phyloP scores from a whole-genome alignment of 1,139 yeast species.

The Diutina rugosa region DNA sequence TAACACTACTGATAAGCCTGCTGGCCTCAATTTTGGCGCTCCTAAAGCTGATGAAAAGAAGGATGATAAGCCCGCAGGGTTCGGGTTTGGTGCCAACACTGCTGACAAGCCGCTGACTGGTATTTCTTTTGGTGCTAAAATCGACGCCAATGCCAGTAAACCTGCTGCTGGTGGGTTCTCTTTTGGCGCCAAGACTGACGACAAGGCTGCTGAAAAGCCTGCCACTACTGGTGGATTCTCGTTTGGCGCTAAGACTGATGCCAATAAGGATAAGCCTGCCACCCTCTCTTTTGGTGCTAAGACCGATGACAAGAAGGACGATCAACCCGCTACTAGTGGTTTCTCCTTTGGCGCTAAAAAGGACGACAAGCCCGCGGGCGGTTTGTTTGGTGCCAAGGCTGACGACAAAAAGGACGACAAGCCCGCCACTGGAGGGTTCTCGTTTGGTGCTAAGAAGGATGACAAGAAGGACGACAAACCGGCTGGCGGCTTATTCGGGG shows the following conservation, averaged over 20 bases:
- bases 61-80: conserved; percentile 3
- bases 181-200: neutral
- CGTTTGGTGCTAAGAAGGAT: conserved; percentile 3
- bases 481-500: neutral
- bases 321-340: neutral
- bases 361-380: neutral
- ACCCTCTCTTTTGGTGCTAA: conserved; percentile 2
- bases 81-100: conserved; percentile 5
- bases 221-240: conserved; percentile 5
- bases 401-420: neutral
- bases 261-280: conserved; percentile 1
- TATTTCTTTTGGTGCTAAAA: conserved; percentile 2
- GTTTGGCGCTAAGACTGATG: neutral
- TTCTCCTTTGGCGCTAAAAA: conserved; percentile 3
- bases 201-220: neutral
- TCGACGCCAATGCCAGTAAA: conserved; percentile 4
- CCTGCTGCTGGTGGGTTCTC: conserved; percentile 3
- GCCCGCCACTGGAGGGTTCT: neutral
- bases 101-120: conserved; percentile 1
- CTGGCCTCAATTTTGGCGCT: neutral
- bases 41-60: conserved; percentile 2
- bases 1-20: conserved; percentile 10
- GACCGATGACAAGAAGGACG: conserved; percentile 4
- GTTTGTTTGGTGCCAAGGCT: neutral
- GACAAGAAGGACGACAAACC: conserved; percentile 1